Percentiles rank a stretch among this genome's conserved stretches.
These are phyloP conservation scores for Exsudoporus frostii DNA, from an alignment of 768 basidiomycete species.

Conservation along the genomic window DNA sequence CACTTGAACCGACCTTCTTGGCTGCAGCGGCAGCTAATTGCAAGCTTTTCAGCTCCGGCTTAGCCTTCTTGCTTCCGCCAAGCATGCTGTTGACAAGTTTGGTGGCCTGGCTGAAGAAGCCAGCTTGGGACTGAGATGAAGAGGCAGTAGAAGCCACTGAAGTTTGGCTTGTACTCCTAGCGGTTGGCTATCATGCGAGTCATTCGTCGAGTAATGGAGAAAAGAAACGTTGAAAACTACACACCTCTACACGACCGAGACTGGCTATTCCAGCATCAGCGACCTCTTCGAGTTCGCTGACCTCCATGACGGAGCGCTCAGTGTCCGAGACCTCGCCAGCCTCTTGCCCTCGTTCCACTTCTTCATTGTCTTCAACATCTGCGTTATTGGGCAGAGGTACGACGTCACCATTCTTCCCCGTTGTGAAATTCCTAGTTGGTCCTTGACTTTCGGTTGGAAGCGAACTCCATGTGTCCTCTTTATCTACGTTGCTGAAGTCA, in stretches of 20 bases:
- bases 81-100: constrained; percentile 66
- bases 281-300: constrained; percentile 39
- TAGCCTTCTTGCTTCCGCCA: constrained; percentile 66
- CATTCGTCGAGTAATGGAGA: constrained; percentile 4
- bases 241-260: constrained; percentile 42
- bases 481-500: constrained; percentile 49
- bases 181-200: constrained; percentile 11
- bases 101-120: constrained; percentile 69
- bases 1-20: constrained; percentile 66
- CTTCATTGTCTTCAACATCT: constrained; percentile 14
- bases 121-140: constrained; percentile 44
- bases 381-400: constrained; percentile 1
- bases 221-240: constrained; percentile 9
- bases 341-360: constrained; percentile 11
- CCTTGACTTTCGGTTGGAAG: constrained; percentile 56
- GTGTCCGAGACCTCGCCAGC: constrained; percentile 35
- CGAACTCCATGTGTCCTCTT: constrained; percentile 76
- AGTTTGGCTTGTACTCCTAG: constrained; percentile 52
- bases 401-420: constrained; percentile 6
- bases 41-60: constrained; percentile 76
- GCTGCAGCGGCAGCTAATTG: constrained; percentile 80
- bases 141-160: constrained; percentile 47
- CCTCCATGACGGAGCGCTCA: constrained; percentile 31
- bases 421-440: constrained; percentile 22
- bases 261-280: constrained; percentile 37